These are phyloP conservation scores for Neofusicoccum cordaticola DNA, from an alignment of 2,329 filamentous ascomycete species.

Conservation along the genomic window DNA sequence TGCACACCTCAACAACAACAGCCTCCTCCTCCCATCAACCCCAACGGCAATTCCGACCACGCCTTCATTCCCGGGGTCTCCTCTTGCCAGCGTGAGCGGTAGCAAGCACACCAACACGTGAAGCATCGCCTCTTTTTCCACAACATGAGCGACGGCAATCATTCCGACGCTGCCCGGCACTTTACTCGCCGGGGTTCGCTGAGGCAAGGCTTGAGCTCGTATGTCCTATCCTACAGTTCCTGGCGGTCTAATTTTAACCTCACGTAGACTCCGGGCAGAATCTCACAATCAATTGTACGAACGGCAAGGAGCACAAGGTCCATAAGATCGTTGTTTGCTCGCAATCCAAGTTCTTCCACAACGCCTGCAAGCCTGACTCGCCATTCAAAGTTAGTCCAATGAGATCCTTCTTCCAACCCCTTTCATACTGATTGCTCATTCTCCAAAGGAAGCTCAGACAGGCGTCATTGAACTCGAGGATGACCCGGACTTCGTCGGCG, in stretches of 20 bases:
- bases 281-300: not conserved
- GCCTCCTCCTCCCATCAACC: too few species aligned
- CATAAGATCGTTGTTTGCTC: not conserved
- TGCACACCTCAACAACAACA: too few species aligned
- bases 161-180: not conserved
- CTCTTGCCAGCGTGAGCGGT: not conserved
- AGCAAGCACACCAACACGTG: too few species aligned
- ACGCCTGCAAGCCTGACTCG: not conserved
- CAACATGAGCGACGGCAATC: not conserved
- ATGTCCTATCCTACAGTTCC: not conserved
- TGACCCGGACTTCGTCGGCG: not conserved
- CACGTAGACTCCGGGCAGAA: not conserved
- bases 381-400: not conserved
- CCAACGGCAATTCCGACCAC: too few species aligned
- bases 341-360: not conserved
- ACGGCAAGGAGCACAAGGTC: not conserved
- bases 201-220: not conserved
- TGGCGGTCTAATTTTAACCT: not conserved
- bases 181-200: too few species aligned
- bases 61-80: not conserved
- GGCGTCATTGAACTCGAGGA: constrained; percentile 3
- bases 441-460: not conserved
- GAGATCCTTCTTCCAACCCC: not conserved
- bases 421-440: too few species aligned
- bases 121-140: too few species aligned